phyloP scores from a whole-genome alignment of 805 yeast species.

The Lipomyces sp. region DNA sequence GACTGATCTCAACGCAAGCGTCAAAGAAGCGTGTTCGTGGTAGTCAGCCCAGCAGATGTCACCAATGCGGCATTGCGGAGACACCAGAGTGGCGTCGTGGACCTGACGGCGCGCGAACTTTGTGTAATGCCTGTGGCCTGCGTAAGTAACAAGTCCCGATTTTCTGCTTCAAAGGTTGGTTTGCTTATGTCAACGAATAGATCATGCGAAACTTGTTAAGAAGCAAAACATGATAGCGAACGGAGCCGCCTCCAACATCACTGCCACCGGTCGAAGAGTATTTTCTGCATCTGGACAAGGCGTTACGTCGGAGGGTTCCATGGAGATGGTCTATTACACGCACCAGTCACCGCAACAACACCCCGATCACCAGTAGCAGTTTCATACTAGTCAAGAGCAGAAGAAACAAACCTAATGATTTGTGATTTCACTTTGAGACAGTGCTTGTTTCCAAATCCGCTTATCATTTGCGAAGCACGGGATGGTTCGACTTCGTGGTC shows the following conservation, averaged over 20 bases:
- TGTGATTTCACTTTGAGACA: too few relatives aligned
- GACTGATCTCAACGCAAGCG: too few relatives aligned
- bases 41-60: constrained; percentile 23
- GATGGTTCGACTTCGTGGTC: too few relatives aligned
- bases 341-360: not conserved
- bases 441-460: too few relatives aligned
- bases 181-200: constrained; percentile 1
- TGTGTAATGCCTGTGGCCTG: constrained; percentile 82
- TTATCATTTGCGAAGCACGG: too few relatives aligned
- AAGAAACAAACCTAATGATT: too few relatives aligned
- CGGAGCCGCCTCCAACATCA: not conserved
- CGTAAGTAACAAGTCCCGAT: constrained; percentile 8
- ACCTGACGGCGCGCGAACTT: constrained; percentile 69
- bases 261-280: too few relatives aligned
- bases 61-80: constrained; percentile 35
- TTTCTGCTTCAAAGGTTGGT: not conserved
- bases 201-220: constrained; percentile 62
- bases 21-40: constrained; percentile 20
- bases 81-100: constrained; percentile 88
- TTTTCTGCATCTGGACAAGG: too few relatives aligned
- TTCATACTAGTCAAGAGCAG: too few relatives aligned
- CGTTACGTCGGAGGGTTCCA: too few relatives aligned
- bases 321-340: not conserved
- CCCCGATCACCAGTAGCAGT: not conserved
- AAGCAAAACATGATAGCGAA: constrained; percentile 21